Evolutionary conservation across 2,329 filamentous ascomycete genomes (phyloP), one percentile per base, ranked within the genome.

Genomic region (Stagonosporopsis chrysanthemi): DNA sequence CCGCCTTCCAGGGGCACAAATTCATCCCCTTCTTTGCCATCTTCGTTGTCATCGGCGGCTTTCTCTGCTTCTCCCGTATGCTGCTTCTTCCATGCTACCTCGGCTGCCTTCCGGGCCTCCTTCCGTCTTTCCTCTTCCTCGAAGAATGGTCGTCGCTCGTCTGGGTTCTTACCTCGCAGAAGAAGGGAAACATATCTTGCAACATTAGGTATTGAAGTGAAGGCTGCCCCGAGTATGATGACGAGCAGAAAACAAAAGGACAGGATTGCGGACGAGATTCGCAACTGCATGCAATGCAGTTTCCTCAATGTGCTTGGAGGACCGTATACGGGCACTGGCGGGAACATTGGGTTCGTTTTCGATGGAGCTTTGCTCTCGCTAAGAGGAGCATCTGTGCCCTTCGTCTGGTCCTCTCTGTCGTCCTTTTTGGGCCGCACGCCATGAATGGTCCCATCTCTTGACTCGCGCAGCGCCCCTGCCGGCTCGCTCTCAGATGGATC

Each of bases 241-340:
- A 89, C 83, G 0, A 84, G 80, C 1, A 97, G 83, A 66, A 97
- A 97, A 1, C 83, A 82, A 0, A 96, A 80, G 36, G 92, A 96
- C 0, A 97, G 80, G 35, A 92, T 83, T 56, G 90, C 90, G 0
- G 92, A 92, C 0, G 88, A 84, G 1, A 84, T 63, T 9, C 88
- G 84, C 58, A 95, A 90, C 15, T 83, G 78, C 28, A 82, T 75
- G 70, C 86, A 90, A 63, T 93, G 88, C 1, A 92, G 29, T 29
- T 86, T 81, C 44, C 87, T 83, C n/a, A 88, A 56, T 0, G 84
- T 48, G 0, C 89, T 88, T 0, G 92, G 87, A 0, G 91, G 89
- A 0, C 90, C 90, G 67, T 96, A 97, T 0, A 91, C 80, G 0
- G 92, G 92, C 8, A 97, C 76, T 2, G 91, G 90, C 6, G 92